These are phyloP conservation scores for Hanseniaspora lindneri DNA, from an alignment of 805 yeast genomes.

Conservation along the genomic window DNA sequence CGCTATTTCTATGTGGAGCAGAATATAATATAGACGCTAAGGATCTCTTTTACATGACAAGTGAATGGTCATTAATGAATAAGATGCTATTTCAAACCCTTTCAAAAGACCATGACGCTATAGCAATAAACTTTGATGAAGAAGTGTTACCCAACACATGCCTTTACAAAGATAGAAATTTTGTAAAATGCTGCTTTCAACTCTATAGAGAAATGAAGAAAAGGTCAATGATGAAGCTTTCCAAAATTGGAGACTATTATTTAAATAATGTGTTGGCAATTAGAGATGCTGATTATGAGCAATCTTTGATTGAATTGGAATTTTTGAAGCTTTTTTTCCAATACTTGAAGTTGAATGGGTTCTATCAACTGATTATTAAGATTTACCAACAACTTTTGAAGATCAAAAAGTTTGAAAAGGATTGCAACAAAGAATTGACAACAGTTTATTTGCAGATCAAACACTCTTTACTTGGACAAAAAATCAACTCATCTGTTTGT, in stretches of 20 bases:
- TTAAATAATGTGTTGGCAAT: slow-evolving; percentile 26
- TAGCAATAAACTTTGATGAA: slow-evolving; percentile 13
- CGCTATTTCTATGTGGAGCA: slow-evolving; percentile 18
- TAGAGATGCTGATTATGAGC: neutral
- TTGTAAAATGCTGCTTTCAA: slow-evolving; percentile 29
- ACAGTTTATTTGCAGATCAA: neutral
- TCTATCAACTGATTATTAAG: slow-evolving; percentile 20
- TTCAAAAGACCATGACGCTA: slow-evolving; percentile 8
- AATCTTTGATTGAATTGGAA: slow-evolving; percentile 20
- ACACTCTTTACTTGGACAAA: neutral
- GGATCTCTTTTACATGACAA: neutral
- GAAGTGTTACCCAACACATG: slow-evolving; percentile 18
- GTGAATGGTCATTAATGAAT: slow-evolving; percentile 22
- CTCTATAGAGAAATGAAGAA: slow-evolving; percentile 29
- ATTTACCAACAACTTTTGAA: slow-evolving; percentile 3
- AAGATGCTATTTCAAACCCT: slow-evolving; percentile 20
- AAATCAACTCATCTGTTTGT: neutral
- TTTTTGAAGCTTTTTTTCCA: slow-evolving; percentile 21
- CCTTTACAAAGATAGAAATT: slow-evolving; percentile 23
- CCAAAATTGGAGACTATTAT: slow-evolving; percentile 27
- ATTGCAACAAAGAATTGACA: neutral
- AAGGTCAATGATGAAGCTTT: slow-evolving; percentile 26
- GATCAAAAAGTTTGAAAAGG: neutral
- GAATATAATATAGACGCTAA: slow-evolving; percentile 5
- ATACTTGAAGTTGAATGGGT: slow-evolving; percentile 24